These are phyloP conservation scores for Drechslera avenae DNA, from an alignment of 2,329 filamentous ascomycete species.

Conservation along the genomic window DNA sequence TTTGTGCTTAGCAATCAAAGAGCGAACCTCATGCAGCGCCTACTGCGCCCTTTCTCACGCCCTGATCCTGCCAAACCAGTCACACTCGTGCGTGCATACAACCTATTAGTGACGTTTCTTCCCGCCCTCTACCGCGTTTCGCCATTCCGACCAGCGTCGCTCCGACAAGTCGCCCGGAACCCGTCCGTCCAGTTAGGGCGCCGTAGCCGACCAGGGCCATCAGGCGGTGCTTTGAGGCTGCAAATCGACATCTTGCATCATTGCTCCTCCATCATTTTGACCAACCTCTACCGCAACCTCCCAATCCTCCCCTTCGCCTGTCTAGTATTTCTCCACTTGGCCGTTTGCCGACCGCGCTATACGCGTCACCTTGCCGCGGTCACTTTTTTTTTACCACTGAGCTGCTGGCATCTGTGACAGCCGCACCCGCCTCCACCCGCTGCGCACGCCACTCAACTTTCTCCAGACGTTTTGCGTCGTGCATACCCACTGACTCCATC, in stretches of 20 bases:
- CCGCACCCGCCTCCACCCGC: constrained; percentile 17
- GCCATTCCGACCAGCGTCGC: constrained; percentile 19
- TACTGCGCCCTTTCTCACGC: constrained; percentile 25
- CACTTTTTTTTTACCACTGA: too few relatives aligned
- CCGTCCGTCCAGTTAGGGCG: constrained; percentile 20
- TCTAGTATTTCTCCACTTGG: neutral
- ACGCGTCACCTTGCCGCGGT: constrained; percentile 2
- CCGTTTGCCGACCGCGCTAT: constrained; percentile 13
- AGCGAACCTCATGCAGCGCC: constrained; percentile 5
- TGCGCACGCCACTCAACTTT: constrained; percentile 10
- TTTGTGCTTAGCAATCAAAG: constrained; percentile 29
- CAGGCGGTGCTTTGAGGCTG: constrained; percentile 14
- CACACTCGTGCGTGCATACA: constrained; percentile 6
- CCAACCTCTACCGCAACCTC: constrained; percentile 9
- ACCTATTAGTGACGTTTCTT: constrained; percentile 18
- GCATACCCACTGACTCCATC: constrained; percentile 2
- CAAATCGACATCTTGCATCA: constrained; percentile 11
- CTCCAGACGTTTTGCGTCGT: constrained; percentile 20
- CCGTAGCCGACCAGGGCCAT: constrained; percentile 9
- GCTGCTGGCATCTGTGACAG: neutral
- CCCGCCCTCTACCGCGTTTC: constrained; percentile 19
- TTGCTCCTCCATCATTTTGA: constrained; percentile 18
- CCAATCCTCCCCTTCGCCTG: neutral
- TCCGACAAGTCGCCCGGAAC: constrained; percentile 22
- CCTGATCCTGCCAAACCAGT: constrained; percentile 7